Conservation (phyloP, 2,329 filamentous ascomycete species). For the Phaeophleospora eucalypticola region DNA sequence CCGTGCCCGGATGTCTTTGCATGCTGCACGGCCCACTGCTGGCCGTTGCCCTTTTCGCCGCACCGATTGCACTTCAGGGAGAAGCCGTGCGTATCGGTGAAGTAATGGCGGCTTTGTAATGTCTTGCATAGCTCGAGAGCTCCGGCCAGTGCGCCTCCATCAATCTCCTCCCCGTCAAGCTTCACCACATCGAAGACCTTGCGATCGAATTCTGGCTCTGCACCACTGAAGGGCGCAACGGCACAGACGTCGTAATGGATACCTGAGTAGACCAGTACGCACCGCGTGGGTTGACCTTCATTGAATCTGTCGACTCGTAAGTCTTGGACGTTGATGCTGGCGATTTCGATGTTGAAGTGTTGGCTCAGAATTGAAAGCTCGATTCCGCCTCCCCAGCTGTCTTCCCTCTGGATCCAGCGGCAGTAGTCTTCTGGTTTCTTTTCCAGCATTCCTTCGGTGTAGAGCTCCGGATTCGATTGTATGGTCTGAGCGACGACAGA, state of each 20-base stretch:
- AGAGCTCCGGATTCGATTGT: constrained; percentile 65
- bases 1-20: constrained; percentile 58
- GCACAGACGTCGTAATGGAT: constrained; percentile 93
- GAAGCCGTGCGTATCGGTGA: constrained; percentile 80
- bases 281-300: constrained; percentile 63
- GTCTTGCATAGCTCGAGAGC: constrained; percentile 54
- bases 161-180: constrained; percentile 36
- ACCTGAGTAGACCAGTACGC: constrained; percentile 82
- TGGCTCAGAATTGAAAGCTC: constrained; percentile 81
- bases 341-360: constrained; percentile 81
- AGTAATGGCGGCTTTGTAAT: constrained; percentile 73
- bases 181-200: constrained; percentile 60
- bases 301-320: constrained; percentile 71
- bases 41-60: constrained; percentile 63
- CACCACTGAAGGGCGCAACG: constrained; percentile 59
- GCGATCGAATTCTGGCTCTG: constrained; percentile 72
- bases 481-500: constrained; percentile 76
- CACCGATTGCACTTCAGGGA: constrained; percentile 73
- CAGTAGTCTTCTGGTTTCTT: constrained; percentile 69
- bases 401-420: constrained; percentile 70
- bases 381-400: constrained; percentile 88
- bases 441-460: constrained; percentile 73
- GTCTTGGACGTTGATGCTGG: constrained; percentile 73
- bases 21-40: constrained; percentile 60
- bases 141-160: constrained; percentile 54